Evolutionary conservation across 1,139 yeast genomes (phyloP), one percentile per base, ranked within the genome.

Genomic region (Blastobotrys buckinghamii): DNA sequence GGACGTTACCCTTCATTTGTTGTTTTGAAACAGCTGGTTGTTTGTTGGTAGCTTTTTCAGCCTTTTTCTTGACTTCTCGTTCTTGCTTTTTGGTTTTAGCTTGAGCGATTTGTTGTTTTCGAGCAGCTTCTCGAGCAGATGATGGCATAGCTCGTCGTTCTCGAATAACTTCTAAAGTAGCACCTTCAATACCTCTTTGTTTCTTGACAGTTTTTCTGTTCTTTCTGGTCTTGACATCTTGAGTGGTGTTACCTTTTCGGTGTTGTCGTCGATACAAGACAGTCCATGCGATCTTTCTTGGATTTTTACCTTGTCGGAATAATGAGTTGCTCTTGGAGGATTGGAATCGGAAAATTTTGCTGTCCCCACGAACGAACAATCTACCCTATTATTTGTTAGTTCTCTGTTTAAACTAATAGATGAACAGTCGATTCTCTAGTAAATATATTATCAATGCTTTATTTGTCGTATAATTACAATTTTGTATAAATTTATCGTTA

Each of bases 251-350:
- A 81, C 99, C 99, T 81, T 92, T 92, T 86, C 88, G 90, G 95
- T 92, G 97, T 80, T 90, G 96, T 80, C 96, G 87, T 84, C 99
- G 92, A 92, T 81, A 92, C 69, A 92, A 83, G 71, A 90, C 97
- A 65, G 99, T 92, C 99, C 99, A 92, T 63, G 97, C 84, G 73
- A 92, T 83, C 84, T 96, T 87, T 84, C 98, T 89, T 79, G 98
- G 99, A 90, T 94, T 92, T 95, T 92, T 92, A 84, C 97, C 89
- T 82, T 94, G 99, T 72, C 84, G 83, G 95, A 92, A 92, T 71
- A 92, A 84, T 73, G 98, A 89, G 69, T 96, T 94, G 72, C 95
- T 82, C 81, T 92, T 94, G 66, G 97, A 87, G 74, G 89, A 84
- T 77, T 86, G 95, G 95, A 94, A 92, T 84, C 99, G 89, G 95